Evolutionary conservation across 768 basidiomycete species (phyloP).

Genomic region (Hysterangium stoloniferum): DNA sequence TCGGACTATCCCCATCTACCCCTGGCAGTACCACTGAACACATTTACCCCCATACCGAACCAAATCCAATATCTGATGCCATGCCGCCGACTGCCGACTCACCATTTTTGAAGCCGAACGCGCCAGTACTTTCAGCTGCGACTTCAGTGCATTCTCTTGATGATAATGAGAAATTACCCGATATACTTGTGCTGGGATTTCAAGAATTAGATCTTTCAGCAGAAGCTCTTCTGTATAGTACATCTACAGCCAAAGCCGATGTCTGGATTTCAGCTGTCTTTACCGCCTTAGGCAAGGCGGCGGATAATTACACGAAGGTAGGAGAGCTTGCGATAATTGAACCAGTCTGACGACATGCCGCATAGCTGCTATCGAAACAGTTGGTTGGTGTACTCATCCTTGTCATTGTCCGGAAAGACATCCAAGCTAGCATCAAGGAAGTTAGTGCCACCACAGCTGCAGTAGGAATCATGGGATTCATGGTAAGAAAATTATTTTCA

Average conservation of each 20-base stretch:
- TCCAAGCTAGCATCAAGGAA: conserved; percentile 45
- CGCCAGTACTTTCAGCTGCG: too few relatives aligned
- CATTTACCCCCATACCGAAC: too few relatives aligned
- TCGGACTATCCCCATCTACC: too few relatives aligned
- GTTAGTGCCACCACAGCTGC: conserved; percentile 48
- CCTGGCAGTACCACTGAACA: too few relatives aligned
- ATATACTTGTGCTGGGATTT: conserved; percentile 68
- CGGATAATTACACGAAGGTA: conserved; percentile 60
- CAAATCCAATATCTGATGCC: too few relatives aligned
- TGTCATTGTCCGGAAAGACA: conserved; percentile 49
- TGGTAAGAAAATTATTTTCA: conserved; percentile 38
- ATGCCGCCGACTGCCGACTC: too few relatives aligned
- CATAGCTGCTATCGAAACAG: conserved; percentile 66
- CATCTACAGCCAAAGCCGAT: conserved; percentile 52
- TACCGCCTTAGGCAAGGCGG: conserved; percentile 64
- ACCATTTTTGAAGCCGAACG: too few relatives aligned
- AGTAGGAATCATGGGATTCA: conserved; percentile 68
- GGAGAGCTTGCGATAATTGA: background rate
- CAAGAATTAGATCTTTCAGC: conserved; percentile 77
- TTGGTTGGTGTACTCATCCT: conserved; percentile 80
- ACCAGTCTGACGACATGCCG: too few relatives aligned
- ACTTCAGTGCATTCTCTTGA: too few relatives aligned
- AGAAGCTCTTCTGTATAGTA: conserved; percentile 68
- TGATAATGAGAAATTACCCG: conserved; percentile 34
- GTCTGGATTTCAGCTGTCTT: conserved; percentile 62